Conservation (phyloP, 1,284 basidiomycete species). For the Phaffia rhodozyma region DNA sequence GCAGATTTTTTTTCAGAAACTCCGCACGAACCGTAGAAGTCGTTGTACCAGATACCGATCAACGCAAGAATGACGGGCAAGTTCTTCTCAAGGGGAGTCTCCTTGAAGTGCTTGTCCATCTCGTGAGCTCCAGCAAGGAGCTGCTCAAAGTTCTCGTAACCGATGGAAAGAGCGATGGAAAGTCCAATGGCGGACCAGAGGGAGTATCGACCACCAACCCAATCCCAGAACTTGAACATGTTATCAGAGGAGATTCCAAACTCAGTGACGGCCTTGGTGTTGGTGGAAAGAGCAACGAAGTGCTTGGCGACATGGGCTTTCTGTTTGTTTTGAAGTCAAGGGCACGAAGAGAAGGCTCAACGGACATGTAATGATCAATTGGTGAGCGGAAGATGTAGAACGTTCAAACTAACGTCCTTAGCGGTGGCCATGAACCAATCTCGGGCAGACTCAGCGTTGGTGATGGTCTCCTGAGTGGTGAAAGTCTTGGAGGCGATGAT, state of each 20-base stretch:
- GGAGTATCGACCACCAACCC: constrained; percentile 97
- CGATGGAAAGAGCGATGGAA: constrained; percentile 83
- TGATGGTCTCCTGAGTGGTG: constrained; percentile 98
- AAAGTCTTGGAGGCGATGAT: constrained; percentile 98
- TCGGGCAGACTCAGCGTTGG: constrained; percentile 86
- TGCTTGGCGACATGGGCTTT: constrained; percentile 93
- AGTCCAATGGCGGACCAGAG: constrained; percentile 97
- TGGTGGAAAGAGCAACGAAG: constrained; percentile 95
- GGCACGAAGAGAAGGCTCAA: background rate
- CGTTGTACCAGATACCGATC: constrained; percentile 97
- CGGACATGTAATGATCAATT: background rate
- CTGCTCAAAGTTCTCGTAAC: constrained; percentile 86
- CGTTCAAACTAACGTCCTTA: constrained; percentile 45
- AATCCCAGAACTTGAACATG: constrained; percentile 99
- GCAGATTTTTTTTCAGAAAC: background rate
- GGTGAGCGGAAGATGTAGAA: background rate
- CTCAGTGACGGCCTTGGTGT: constrained; percentile 83
- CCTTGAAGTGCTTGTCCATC: constrained; percentile 94
- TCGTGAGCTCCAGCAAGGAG: constrained; percentile 85
- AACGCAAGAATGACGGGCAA: constrained; percentile 82
- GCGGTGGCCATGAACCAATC: constrained; percentile 85
- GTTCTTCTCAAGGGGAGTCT: constrained; percentile 77
- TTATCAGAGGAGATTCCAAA: constrained; percentile 87
- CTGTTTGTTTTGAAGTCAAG: constrained; percentile 24
- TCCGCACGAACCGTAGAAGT: constrained; percentile 64